Evolutionary conservation across 2,329 filamentous ascomycete genomes (phyloP).

Genomic region (Ceratocystis ficicola): DNA sequence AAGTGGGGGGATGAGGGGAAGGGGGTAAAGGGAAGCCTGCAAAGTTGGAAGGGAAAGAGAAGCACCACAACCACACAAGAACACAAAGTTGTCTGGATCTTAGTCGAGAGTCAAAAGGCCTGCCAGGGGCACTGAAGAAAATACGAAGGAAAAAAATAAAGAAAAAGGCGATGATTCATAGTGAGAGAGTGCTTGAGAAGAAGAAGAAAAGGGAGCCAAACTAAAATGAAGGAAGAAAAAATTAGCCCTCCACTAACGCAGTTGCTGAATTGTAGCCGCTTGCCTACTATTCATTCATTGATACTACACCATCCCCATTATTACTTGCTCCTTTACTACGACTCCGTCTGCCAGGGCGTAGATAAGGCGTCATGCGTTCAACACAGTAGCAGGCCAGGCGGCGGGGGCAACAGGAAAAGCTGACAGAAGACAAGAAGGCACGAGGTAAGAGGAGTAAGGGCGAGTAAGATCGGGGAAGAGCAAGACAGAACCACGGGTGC

Average conservation of each 20-base stretch:
- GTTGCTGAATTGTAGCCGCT: background rate
- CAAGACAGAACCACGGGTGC: background rate
- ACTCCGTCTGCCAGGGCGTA: background rate
- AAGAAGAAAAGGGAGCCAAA: background rate
- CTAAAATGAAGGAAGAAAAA: background rate
- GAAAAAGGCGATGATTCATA: background rate
- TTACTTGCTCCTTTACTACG: background rate
- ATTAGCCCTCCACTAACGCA: background rate
- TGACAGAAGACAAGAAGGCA: background rate
- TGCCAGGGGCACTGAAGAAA: conserved; percentile 11
- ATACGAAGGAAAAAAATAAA: no score
- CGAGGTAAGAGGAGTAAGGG: background rate
- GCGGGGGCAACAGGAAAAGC: background rate
- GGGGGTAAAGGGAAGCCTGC: background rate
- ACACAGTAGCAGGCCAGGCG: background rate
- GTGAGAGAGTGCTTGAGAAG: background rate
- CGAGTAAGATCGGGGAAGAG: background rate
- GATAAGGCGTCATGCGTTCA: background rate
- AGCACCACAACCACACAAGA: background rate
- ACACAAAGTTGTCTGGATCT: no score
- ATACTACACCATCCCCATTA: background rate
- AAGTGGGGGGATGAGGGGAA: background rate
- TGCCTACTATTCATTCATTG: background rate
- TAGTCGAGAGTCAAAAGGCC: background rate
- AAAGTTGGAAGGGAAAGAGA: background rate